These are phyloP conservation scores for Euphrasia confusa DNA, from an alignment of 257 asterid species.

Conservation along the genomic window DNA sequence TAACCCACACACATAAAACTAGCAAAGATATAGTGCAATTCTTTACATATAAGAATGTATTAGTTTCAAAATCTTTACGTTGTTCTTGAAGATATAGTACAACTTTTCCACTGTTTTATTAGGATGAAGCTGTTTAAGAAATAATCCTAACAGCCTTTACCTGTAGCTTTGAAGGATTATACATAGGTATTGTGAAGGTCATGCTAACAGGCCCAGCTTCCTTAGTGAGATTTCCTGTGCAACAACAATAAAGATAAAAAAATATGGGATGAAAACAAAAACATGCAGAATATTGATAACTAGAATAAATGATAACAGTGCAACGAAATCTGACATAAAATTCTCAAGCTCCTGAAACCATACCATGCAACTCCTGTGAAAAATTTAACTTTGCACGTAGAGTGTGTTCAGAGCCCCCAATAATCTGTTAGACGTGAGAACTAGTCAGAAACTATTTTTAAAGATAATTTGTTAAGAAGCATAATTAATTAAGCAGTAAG, in stretches of 20 bases:
- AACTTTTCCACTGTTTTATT: not conserved
- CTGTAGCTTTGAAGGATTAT: conserved; percentile 97
- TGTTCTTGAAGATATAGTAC: too few species aligned
- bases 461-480: conserved; percentile 3
- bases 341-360: conserved; percentile 15
- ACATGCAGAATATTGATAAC: conserved; percentile 7
- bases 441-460: conserved; percentile 27
- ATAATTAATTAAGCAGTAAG: conserved; percentile 16
- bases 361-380: conserved; percentile 95
- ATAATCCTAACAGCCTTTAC: conserved; percentile 34
- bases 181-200: conserved; percentile 97
- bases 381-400: conserved; percentile 88
- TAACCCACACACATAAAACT: not conserved
- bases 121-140: not conserved
- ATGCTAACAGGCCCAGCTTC: conserved; percentile 99
- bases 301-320: conserved; percentile 6
- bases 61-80: not conserved
- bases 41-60: not conserved
- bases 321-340: conserved; percentile 1
- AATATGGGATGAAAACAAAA: not conserved
- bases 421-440: conserved; percentile 48
- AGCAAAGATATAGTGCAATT: not conserved
- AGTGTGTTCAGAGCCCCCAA: conserved; percentile 92
- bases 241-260: conserved; percentile 14
- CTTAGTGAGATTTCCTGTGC: conserved; percentile 84